These are phyloP conservation scores for Eutypa lata DNA, from an alignment of 2,329 filamentous ascomycete genomes.

Conservation along the genomic window DNA sequence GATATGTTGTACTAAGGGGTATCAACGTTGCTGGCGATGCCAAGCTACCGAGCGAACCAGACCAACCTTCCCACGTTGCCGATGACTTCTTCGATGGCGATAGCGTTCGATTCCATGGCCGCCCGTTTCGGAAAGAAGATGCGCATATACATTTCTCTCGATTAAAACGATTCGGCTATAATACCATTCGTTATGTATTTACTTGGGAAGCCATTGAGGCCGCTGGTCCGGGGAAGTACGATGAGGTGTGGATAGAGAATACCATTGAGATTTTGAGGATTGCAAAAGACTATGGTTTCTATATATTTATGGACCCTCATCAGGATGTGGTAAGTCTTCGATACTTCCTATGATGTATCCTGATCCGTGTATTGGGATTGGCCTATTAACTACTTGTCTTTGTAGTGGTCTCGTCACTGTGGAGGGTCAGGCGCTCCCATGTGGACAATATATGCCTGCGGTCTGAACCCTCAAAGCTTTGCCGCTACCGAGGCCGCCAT, in stretches of 20 bases:
- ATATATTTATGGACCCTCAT: slow-evolving; percentile 97
- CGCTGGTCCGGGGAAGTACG: slow-evolving; percentile 84
- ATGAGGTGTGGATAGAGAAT: slow-evolving; percentile 89
- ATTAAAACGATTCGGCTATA: slow-evolving; percentile 87
- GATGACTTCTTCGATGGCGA: slow-evolving; percentile 91
- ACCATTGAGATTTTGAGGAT: slow-evolving; percentile 81
- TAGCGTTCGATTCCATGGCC: slow-evolving; percentile 80
- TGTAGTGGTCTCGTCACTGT: slow-evolving; percentile 85
- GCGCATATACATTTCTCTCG: slow-evolving; percentile 84
- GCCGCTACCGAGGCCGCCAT: slow-evolving; percentile 84
- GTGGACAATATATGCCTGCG: slow-evolving; percentile 96
- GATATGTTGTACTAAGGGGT: slow-evolving; percentile 84
- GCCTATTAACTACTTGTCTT: slow-evolving; percentile 21
- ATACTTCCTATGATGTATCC: background rate
- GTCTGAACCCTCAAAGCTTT: slow-evolving; percentile 83
- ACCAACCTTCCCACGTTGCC: slow-evolving; percentile 74
- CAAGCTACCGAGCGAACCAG: slow-evolving; percentile 80
- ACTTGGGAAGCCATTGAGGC: slow-evolving; percentile 99
- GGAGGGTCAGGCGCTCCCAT: slow-evolving; percentile 94
- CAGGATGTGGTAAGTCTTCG: slow-evolving; percentile 78
- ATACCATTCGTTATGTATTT: slow-evolving; percentile 93
- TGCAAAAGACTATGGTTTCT: slow-evolving; percentile 89
- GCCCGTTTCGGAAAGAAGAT: slow-evolving; percentile 80
- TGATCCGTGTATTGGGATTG: background rate
- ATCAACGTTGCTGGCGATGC: slow-evolving; percentile 92